Base-by-base conservation (phyloP, 1,139 yeast species). In the Hanseniaspora uvarum region DNA sequence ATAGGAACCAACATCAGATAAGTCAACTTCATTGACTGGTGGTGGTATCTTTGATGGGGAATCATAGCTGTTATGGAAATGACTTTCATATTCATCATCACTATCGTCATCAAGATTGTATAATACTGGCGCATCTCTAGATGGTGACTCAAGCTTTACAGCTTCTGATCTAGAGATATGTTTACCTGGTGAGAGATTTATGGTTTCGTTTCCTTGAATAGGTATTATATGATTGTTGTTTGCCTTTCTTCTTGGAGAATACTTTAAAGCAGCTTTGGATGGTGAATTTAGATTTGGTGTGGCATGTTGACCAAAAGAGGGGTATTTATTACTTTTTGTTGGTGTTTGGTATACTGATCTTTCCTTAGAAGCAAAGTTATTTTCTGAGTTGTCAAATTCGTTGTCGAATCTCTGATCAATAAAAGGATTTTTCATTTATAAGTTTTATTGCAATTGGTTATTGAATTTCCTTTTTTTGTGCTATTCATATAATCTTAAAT, bases 71-170 rank as follows among this genome's bases (percentile, higher is more conserved):
- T 47, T 52, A 58, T 46, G 43, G 43, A 24, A 46, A 14, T 37
- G 18, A 14, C 31, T 46, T 14, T 31, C 49, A 30, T 61, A 57
- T 12, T 61, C 65, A 4, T 65, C 70, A 10, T 70, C 74, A 28
- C 69, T 74, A 21, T 72, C 73, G 49, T 74, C 74, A 28, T 73
- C 68, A 14, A 50, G 33, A 26, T 77, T 72, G 12, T 76, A 68
- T 11, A 79, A 67, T 14, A 78, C 73, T 3, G 76, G 75, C 52
- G 69, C 71, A 48, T 73, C 73, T 63, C 86, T 76, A 56, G 72
- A 76, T 34, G 92, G 92, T 0, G 88, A 82, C 61, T 82, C 88
- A 59, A 76, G 69, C 24, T 76, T 70, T 1, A 87, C 80, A 60
- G 73, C 81, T 54, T 75, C 75, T 50, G 67, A 67, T 59, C 72